phyloP scores from a whole-genome alignment of 176 grass and related monocot species.

The Juncus effusus region DNA sequence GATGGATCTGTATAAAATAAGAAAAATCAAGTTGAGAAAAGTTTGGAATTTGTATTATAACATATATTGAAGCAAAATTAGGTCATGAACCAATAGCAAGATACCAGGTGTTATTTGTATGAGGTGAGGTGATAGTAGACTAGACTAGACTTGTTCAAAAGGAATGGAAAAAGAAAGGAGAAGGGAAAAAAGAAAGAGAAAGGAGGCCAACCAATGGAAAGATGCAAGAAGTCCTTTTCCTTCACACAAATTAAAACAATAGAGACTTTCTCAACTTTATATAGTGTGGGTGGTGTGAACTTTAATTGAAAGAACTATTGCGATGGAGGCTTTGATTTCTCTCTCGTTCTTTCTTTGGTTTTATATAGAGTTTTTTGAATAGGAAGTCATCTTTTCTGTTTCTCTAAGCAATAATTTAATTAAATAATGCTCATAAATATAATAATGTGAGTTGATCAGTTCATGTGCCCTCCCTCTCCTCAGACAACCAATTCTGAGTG shows the following conservation, averaged over 20 bases:
- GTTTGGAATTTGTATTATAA: neutral
- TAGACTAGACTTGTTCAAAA: neutral
- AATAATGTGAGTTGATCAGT: constrained; percentile 29
- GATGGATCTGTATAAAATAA: constrained; percentile 12
- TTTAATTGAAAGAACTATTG: constrained; percentile 35
- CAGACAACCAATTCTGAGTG: constrained; percentile 17
- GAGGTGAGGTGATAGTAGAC: neutral
- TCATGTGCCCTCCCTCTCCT: constrained; percentile 1
- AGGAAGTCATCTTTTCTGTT: constrained; percentile 14
- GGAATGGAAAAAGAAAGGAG: neutral
- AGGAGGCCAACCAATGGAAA: constrained; percentile 41
- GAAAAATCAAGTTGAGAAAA: constrained; percentile 6
- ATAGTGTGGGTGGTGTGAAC: constrained; percentile 37
- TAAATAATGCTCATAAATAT: constrained; percentile 21
- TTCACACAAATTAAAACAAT: constrained; percentile 28
- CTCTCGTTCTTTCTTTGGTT: constrained; percentile 7
- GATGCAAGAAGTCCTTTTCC: constrained; percentile 38
- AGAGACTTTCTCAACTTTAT: constrained; percentile 21
- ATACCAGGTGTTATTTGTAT: constrained; percentile 9
- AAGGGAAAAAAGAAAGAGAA: neutral
- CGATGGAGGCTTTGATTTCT: constrained; percentile 44
- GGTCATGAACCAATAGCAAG: constrained; percentile 6
- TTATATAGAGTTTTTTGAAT: constrained; percentile 11
- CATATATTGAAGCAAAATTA: neutral
- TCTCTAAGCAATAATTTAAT: constrained; percentile 2